phyloP scores from a whole-genome alignment of 192 early-diverging fungal species.

The Coemansia sp. region DNA sequence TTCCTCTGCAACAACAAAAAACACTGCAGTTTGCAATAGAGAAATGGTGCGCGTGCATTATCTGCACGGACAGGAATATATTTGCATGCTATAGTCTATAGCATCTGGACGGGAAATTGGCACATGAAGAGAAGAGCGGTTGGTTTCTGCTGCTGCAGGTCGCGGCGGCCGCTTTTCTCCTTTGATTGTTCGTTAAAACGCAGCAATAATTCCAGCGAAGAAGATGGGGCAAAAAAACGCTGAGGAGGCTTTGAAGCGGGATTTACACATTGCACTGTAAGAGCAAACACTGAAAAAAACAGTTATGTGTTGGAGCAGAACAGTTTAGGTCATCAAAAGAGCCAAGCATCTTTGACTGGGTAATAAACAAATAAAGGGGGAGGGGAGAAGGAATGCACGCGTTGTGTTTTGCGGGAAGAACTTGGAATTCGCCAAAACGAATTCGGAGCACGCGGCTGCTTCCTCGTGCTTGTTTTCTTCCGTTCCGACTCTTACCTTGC shows the following conservation, averaged over 20 bases:
- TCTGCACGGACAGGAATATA: background rate
- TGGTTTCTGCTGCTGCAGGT: background rate
- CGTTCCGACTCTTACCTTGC: background rate
- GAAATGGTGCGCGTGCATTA: background rate
- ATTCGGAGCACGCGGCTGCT: too few species aligned
- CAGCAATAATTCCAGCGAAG: background rate
- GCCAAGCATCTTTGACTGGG: too few species aligned
- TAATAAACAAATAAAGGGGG: background rate
- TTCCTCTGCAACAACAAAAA: background rate
- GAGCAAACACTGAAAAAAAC: too few species aligned
- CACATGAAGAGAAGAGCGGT: background rate
- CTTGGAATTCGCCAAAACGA: background rate
- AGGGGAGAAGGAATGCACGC: too few species aligned
- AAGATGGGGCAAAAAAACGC: background rate
- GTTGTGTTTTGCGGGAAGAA: too few species aligned
- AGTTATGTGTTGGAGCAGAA: too few species aligned
- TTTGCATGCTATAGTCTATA: conserved; percentile 1
- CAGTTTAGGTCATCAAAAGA: too few species aligned
- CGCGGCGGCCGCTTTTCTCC: too few species aligned
- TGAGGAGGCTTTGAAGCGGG: conserved; percentile 7
- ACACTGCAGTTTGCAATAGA: background rate
- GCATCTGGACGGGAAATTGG: background rate
- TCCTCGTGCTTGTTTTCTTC: background rate
- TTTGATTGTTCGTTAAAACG: background rate
- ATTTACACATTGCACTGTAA: background rate